Conservation (phyloP, 768 basidiomycete species). For the Collybiopsis confluens region DNA sequence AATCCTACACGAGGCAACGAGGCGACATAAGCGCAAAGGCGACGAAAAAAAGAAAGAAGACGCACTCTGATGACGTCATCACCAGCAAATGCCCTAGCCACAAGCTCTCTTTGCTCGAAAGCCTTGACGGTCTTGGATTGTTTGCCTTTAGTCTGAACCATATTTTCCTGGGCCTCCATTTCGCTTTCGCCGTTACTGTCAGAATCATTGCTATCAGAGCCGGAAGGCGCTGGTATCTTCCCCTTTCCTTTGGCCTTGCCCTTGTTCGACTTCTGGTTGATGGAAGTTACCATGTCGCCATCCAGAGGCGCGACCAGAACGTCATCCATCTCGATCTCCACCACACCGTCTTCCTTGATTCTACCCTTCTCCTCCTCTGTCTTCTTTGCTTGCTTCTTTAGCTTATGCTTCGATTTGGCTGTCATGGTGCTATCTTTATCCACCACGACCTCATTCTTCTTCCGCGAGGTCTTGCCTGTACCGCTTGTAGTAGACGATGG, state of each 20-base stretch:
- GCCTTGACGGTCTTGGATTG: constrained; percentile 43
- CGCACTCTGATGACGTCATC: constrained; percentile 91
- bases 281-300: constrained; percentile 9
- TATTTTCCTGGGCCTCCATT: constrained; percentile 63
- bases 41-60: background rate
- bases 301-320: constrained; percentile 27
- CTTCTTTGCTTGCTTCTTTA: constrained; percentile 63
- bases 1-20: constrained; percentile 59
- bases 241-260: constrained; percentile 36
- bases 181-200: constrained; percentile 62
- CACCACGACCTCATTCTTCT: constrained; percentile 70
- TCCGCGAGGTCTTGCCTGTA: constrained; percentile 50
- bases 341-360: constrained; percentile 66
- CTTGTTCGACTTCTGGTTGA: constrained; percentile 34
- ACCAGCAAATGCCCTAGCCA: constrained; percentile 93
- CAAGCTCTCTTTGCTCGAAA: constrained; percentile 88
- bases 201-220: constrained; percentile 29
- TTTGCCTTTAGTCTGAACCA: constrained; percentile 37
- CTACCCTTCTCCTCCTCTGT: constrained; percentile 52
- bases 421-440: constrained; percentile 56
- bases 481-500: constrained; percentile 22
- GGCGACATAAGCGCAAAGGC: background rate
- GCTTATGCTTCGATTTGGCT: constrained; percentile 68
- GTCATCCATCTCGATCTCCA: constrained; percentile 69
- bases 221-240: constrained; percentile 51